Conservation (phyloP, 2,329 filamentous ascomycete species). For the Orbilia oligospora region DNA sequence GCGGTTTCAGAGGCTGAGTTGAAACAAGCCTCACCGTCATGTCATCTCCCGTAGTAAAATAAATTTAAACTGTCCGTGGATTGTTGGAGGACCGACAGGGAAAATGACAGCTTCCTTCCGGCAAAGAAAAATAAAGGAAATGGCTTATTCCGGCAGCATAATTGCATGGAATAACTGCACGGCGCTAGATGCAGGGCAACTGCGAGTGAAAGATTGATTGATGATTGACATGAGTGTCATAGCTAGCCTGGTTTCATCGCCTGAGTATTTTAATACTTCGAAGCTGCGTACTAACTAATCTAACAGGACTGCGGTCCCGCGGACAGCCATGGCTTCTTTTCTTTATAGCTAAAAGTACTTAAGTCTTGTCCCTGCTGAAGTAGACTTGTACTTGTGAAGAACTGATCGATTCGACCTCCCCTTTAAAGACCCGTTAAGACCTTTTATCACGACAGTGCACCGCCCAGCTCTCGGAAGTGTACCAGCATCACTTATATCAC, state of each 20-base stretch:
- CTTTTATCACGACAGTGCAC: constrained; percentile 2
- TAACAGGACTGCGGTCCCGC: constrained; percentile 22
- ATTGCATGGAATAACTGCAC: background rate
- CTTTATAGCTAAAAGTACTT: too few species aligned
- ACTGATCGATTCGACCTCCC: constrained; percentile 19
- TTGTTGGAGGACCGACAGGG: constrained; percentile 2
- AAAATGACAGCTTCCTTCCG: constrained; percentile 17
- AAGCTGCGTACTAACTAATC: too few species aligned
- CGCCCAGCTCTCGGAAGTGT: background rate
- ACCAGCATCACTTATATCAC: background rate
- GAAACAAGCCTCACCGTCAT: constrained; percentile 25
- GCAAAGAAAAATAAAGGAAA: background rate
- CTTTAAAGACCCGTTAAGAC: constrained; percentile 23
- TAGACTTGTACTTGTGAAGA: background rate
- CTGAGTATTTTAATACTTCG: background rate
- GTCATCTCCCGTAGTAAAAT: too few species aligned
- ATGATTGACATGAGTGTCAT: constrained; percentile 4
- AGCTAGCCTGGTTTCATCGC: constrained; percentile 23
- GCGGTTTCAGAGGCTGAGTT: constrained; percentile 36
- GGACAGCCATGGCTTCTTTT: constrained; percentile 2
- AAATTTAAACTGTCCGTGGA: constrained; percentile 1
- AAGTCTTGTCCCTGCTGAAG: too few species aligned
- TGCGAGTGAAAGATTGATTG: background rate
- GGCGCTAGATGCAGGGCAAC: background rate
- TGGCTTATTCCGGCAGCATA: constrained; percentile 9